A percentile compares a stretch with the other conserved stretches of the same genome.
Evolutionary conservation across 305 asterid species (phyloP).

Genomic region (Solanum hybrid): DNA sequence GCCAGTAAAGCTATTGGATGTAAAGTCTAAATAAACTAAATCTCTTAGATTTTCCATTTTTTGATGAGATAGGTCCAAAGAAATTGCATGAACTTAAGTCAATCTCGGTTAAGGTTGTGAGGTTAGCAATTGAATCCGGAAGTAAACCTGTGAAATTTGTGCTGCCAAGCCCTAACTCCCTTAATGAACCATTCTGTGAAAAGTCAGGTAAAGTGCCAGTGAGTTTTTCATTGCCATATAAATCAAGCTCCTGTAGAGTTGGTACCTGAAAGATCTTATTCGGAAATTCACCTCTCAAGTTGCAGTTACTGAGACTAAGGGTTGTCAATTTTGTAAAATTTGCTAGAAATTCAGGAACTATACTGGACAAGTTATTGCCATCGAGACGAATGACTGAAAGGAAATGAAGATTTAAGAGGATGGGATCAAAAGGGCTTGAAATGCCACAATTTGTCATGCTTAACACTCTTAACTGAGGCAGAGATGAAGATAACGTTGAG

Average conservation of each 20-base stretch:
- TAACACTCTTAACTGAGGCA: constrained; percentile 29
- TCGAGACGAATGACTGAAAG: background rate
- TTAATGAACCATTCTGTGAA: background rate
- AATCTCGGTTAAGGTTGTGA: background rate
- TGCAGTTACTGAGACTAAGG: background rate
- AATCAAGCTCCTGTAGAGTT: background rate
- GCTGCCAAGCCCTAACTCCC: background rate
- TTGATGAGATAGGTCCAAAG: background rate
- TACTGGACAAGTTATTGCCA: background rate
- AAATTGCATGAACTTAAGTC: background rate
- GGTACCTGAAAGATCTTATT: background rate
- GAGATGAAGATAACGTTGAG: constrained; percentile 34
- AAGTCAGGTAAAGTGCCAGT: background rate
- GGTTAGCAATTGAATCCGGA: background rate
- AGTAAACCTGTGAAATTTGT: background rate
- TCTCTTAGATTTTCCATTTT: background rate
- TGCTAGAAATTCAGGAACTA: constrained; percentile 5
- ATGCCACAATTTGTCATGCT: constrained; percentile 17
- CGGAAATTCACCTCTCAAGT: background rate
- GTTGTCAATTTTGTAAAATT: constrained; percentile 1
- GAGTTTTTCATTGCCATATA: background rate
- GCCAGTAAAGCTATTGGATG: background rate
- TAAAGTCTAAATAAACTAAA: background rate
- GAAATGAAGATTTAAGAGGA: constrained; percentile 1
- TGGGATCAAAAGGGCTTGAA: constrained; percentile 16